These are phyloP conservation scores for Forsythia viridissima DNA, from an alignment of 257 asterid species.

Conservation along the genomic window DNA sequence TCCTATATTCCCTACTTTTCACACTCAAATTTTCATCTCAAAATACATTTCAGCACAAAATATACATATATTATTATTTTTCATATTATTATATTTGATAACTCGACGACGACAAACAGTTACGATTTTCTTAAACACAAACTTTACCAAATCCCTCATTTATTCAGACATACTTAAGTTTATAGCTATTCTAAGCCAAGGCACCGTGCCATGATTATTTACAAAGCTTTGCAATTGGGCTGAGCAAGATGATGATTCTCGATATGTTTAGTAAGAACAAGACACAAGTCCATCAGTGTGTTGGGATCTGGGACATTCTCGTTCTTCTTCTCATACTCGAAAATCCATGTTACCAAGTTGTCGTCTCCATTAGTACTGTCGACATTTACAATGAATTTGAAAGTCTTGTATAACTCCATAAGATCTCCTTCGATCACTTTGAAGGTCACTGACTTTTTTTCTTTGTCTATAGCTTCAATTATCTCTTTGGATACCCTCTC, in stretches of 20 bases:
- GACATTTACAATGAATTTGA: neutral
- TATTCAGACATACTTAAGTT: neutral
- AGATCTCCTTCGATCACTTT: constrained; percentile 30
- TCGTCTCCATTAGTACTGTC: neutral
- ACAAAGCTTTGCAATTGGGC: neutral
- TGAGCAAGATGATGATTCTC: constrained; percentile 16
- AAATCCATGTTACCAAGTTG: constrained; percentile 27
- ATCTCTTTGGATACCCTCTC: constrained; percentile 18
- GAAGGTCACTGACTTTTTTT: constrained; percentile 30
- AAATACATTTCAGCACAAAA: neutral
- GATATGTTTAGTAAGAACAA: constrained; percentile 10
- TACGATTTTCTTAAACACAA: neutral
- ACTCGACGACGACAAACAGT: neutral
- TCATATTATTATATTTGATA: neutral
- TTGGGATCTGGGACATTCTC: constrained; percentile 24
- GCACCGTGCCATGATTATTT: neutral
- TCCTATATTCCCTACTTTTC: no score
- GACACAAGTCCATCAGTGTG: neutral
- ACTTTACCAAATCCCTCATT: neutral
- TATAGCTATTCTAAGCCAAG: neutral
- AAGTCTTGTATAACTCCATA: constrained; percentile 11
- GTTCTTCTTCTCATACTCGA: constrained; percentile 30
- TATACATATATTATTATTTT: neutral
- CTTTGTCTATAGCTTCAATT: constrained; percentile 30
- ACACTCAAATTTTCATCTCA: no score